phyloP scores from a whole-genome alignment of 305 asterid species.

The Nicotiana rustica region DNA sequence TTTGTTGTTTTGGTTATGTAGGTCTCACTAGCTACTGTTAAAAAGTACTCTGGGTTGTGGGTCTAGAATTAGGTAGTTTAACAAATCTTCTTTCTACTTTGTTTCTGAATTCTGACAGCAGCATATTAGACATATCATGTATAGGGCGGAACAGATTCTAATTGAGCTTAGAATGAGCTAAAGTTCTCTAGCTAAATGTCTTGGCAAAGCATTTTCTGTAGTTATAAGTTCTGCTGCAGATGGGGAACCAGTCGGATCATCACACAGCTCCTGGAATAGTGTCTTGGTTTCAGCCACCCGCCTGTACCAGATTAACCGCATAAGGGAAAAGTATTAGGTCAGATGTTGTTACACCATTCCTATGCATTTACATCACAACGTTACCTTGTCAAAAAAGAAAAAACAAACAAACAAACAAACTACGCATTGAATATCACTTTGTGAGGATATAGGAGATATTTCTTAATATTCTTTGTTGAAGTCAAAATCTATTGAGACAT shows the following conservation, averaged over 20 bases:
- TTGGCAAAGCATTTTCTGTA: not conserved
- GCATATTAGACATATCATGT: too few relatives aligned
- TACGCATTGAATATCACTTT: too few relatives aligned
- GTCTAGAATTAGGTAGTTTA: too few relatives aligned
- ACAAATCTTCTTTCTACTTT: too few relatives aligned
- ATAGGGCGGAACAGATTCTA: not conserved
- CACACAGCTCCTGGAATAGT: not conserved
- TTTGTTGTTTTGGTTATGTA: too few relatives aligned
- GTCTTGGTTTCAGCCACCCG: not conserved
- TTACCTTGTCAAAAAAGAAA: too few relatives aligned
- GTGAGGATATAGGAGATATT: conserved; percentile 13
- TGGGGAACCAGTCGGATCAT: not conserved
- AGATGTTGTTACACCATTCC: conserved; percentile 10
- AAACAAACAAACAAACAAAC: too few relatives aligned
- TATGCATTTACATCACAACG: too few relatives aligned
- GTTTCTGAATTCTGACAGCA: too few relatives aligned
- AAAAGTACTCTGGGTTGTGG: too few relatives aligned
- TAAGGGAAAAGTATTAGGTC: not conserved
- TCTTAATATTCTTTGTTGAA: not conserved
- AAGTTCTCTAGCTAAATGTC: not conserved
- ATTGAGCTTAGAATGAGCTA: not conserved
- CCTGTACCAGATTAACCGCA: not conserved
- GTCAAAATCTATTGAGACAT: not conserved
- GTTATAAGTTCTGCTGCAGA: not conserved
- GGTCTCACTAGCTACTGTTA: too few relatives aligned